Evolutionary conservation across 148 eudicot genomes (phyloP), one percentile per base, ranked within the genome.

Genomic region (Heliosperma pusillum): DNA sequence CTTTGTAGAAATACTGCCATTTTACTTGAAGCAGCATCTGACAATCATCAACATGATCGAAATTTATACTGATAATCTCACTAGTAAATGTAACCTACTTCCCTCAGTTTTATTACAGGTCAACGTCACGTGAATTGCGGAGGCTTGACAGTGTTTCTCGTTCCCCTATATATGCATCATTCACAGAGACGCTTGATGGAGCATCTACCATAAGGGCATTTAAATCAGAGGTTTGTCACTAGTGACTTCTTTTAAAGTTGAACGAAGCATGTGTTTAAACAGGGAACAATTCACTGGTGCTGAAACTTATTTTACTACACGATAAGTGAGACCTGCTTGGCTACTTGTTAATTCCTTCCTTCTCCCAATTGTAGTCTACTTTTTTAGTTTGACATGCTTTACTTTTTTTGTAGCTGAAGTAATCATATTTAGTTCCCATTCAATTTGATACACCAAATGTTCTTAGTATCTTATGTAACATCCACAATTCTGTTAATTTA

Each of bases 81-180:
- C 62, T 68, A 67, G 71, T 80, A 57, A 60, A 42, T 77, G 77
- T 69, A 74, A 73, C 64, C 58, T 71, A 52, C 55, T 62, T 76
- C 77, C 50, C 82, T 60, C 90, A 95, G 98, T 89, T 95, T 73
- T 95, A 92, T 81, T 95, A 95, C 85, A 92, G 98, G 81, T 90
- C 96, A 62, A 95, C 98, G 40, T 92, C 98, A 44, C 88, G 98
- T 24, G 98, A 95, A 78, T 71, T 95, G 79, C 88, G 98, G 80
- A 90, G 98, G 89, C 88, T 95, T 69, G 98, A 95, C 75, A 92
- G 98, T 82, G 98, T 95, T 74, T 90, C 98, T 78, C 96, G 97
- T 70, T 95, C 98, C 59, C 98, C 98, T 42, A 92, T 95, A 70
- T 95, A 95, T 87, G 86, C 93, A 71, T 90, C 96, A 25, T 95